Base-by-base conservation (phyloP, 2,329 filamentous ascomycete genomes). In the Hymenoscyphus salicellus region DNA sequence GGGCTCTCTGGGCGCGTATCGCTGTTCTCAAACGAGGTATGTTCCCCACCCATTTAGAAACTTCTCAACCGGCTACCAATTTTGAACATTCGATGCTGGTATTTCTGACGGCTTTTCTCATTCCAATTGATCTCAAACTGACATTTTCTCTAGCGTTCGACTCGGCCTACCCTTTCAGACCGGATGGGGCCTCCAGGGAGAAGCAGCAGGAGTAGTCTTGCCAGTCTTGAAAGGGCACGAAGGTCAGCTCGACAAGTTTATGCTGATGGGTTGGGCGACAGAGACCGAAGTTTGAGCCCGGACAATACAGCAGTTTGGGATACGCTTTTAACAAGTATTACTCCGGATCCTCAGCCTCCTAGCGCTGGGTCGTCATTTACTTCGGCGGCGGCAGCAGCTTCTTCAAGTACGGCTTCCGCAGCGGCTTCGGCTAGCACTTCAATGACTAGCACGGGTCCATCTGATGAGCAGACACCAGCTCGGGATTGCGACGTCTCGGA, bases 341-440 rank as follows among this genome's bases (percentile, higher is more conserved):
- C 90, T 0, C 91, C 92, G 0, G 93, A 97, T 75, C 87, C 89
- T 17, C 89, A 91, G 66, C 84, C 91, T 2, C 92, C 93, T 0
- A 96, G 90, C 71, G 85, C 87, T 1, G 87, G 90, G 33, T 93
- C 92, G 0, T 97, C 93, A 0, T 97, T 97, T 75, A 71, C 71
- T 43, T 75, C 73, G 28, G 65, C 72, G n/a, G 70, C 71, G 55
- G 73, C 70, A 6, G 69, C 69, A 32, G 65, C 72, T n/a, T 65
- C 69, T 26, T 69, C 70, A 63, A 46, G 46, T 11, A 69, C 69
- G 46, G 68, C 61, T 57, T 72, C 72, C 10, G 69, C 68, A 3
- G 64, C 69, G 57, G 59, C 63, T 38, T 71, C 73, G 6, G 64
- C 55, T 69, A 75, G 55, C 38, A 72, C 72, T 11, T 72, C 72